These are phyloP conservation scores for Yarrowia porcina DNA, from an alignment of 805 yeast genomes.

Conservation along the genomic window DNA sequence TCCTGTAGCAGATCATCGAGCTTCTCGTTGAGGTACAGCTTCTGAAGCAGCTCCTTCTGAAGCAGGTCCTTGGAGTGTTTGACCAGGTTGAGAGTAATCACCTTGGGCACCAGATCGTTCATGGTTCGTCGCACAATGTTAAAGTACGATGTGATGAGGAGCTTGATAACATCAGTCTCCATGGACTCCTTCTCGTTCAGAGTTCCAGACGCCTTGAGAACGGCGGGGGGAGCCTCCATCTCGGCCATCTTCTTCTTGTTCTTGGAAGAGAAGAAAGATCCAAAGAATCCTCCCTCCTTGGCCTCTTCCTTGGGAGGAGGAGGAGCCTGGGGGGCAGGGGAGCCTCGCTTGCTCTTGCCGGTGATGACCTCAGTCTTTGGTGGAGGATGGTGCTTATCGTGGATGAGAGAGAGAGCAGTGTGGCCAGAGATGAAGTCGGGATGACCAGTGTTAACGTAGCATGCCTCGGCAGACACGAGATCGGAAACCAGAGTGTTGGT, in stretches of 20 bases:
- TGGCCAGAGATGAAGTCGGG: slow-evolving; percentile 94
- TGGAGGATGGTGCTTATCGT: slow-evolving; percentile 79
- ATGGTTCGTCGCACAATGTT: slow-evolving; percentile 89
- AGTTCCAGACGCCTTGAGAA: slow-evolving; percentile 83
- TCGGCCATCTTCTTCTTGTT: slow-evolving; percentile 89
- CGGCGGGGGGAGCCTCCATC: slow-evolving; percentile 96
- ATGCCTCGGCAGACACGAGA: slow-evolving; percentile 78
- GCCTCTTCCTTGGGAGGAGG: slow-evolving; percentile 44
- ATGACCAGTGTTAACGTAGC: slow-evolving; percentile 95
- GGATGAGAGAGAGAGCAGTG: slow-evolving; percentile 89
- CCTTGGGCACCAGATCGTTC: slow-evolving; percentile 91
- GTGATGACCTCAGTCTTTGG: slow-evolving; percentile 11
- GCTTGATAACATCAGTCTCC: slow-evolving; percentile 94
- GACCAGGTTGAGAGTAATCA: slow-evolving; percentile 88
- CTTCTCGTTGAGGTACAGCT: slow-evolving; percentile 69
- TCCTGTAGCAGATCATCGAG: slow-evolving; percentile 81
- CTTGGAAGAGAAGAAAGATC: slow-evolving; percentile 89
- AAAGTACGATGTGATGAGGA: slow-evolving; percentile 84
- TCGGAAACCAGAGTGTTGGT: slow-evolving; percentile 83
- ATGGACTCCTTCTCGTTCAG: slow-evolving; percentile 92
- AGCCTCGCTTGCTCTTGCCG: slow-evolving; percentile 64
- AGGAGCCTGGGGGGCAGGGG: slow-evolving; percentile 51
- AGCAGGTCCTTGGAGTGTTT: slow-evolving; percentile 76
- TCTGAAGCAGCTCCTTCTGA: slow-evolving; percentile 86
- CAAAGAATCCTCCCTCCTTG: slow-evolving; percentile 76